Evolutionary conservation across 257 asterid species (phyloP), one percentile per base, ranked within the genome.

Genomic region (Nicotiana noctiflora): DNA sequence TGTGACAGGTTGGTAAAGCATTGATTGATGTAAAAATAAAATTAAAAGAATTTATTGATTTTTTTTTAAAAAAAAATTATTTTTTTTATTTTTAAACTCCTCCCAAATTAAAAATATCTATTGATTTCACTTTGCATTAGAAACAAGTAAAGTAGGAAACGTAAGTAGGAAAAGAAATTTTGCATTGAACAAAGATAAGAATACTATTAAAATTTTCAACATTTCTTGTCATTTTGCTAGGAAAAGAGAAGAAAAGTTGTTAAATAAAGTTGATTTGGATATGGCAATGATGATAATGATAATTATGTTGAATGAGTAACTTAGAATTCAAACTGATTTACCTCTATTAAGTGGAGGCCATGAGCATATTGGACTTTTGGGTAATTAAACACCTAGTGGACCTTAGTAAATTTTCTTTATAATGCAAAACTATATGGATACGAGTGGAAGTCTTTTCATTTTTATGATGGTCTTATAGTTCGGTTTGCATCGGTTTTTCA

Each of bases 301-400:
- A 46, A 8, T 72, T 13, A 74, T 12, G 44, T 74, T 74, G 17
- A 74, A 74, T 49, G 62, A 74, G 79, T 74, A 74, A 49, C 15
- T 74, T 74, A n/a, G 79, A 74, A 74, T 74, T 74, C 79, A 74
- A 74, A 74, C 17, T 49, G 9, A 15, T 74, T 74, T 25, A 49
- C 60, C 44, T 49, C 15, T 15, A 8, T 15, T 66, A 32, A 66
- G 17, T 32, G 75, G 75, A 66, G 4, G 27, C 6, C 34, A 66
- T 66, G 25, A 66, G 34, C 15, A 66, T 7, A 65, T 7, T 12
- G 12, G 9, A 23, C 25, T 52, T 52, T 13, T 13, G 0, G n/a
- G 8, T 8, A 7, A 0, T 5, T 52, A 52, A 52, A 52, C 19
- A 52, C 57, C 55, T 49, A 49, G 13, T 49, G 55, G 6, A 59